Percentiles rank a stretch among this genome's conserved stretches.
Conservation (phyloP, 2,329 filamentous ascomycete species). For the Fusarium secorum region DNA sequence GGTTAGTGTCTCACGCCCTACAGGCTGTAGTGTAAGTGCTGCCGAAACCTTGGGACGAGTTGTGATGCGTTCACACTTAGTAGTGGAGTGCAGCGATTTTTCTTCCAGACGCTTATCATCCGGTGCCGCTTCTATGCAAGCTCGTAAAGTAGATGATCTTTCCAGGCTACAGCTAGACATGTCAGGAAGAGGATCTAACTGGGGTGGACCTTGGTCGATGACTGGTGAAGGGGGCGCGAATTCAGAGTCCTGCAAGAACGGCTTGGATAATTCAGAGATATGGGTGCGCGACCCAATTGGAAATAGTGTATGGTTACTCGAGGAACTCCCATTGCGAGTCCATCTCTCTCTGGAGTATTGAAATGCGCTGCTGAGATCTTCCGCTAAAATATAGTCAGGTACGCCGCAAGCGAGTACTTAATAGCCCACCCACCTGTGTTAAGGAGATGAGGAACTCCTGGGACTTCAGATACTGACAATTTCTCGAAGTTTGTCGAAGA, state of each 20-base stretch:
- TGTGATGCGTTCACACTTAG: not conserved
- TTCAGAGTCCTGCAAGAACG: not conserved
- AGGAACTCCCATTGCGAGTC: slow-evolving; percentile 32
- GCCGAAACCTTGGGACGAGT: not conserved
- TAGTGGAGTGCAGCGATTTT: slow-evolving; percentile 8
- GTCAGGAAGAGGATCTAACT: slow-evolving; percentile 42
- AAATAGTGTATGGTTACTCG: not conserved
- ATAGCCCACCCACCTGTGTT: not conserved
- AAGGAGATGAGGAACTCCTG: not conserved
- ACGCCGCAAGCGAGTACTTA: not conserved
- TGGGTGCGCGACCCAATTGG: not conserved
- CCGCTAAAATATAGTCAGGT: not conserved
- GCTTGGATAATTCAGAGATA: not conserved
- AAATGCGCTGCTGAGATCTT: slow-evolving; percentile 41
- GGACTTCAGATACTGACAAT: not conserved
- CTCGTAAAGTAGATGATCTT: slow-evolving; percentile 43
- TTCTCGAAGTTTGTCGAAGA: not conserved
- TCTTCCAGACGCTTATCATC: slow-evolving; percentile 44
- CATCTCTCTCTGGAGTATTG: slow-evolving; percentile 41
- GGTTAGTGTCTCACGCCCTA: slow-evolving; percentile 21
- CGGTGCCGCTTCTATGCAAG: slow-evolving; percentile 43
- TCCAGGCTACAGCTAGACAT: slow-evolving; percentile 35
- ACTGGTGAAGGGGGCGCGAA: not conserved
- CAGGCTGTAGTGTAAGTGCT: slow-evolving; percentile 11
- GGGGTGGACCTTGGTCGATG: slow-evolving; percentile 34